These are phyloP conservation scores for Scleroderma citrinum DNA, from an alignment of 768 basidiomycete genomes.

Conservation along the genomic window DNA sequence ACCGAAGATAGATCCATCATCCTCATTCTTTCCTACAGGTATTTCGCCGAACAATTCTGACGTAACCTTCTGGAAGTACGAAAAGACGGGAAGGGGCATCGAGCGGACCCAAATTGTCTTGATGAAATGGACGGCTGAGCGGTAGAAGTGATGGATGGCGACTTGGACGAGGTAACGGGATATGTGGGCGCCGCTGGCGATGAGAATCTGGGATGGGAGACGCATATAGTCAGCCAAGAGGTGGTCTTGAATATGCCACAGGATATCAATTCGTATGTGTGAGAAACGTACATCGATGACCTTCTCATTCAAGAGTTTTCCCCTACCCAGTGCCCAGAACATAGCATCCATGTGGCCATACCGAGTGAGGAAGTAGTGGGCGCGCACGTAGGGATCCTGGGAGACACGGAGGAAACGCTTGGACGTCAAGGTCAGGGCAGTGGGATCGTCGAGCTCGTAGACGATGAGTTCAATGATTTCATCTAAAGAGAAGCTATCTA, in stretches of 20 bases:
- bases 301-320: slow-evolving; percentile 54
- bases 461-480: slow-evolving; percentile 72
- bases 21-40: slow-evolving; percentile 65
- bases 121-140: slow-evolving; percentile 65
- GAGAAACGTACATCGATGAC: slow-evolving; percentile 60
- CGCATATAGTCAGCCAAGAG: slow-evolving; percentile 23
- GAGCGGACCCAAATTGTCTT: slow-evolving; percentile 71
- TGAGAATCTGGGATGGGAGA: slow-evolving; percentile 47
- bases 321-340: slow-evolving; percentile 70
- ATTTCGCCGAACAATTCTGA: slow-evolving; percentile 58
- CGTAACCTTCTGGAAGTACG: slow-evolving; percentile 57
- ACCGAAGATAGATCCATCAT: slow-evolving; percentile 63
- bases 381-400: slow-evolving; percentile 68
- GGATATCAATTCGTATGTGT: slow-evolving; percentile 14
- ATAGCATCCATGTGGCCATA: slow-evolving; percentile 66
- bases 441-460: slow-evolving; percentile 64
- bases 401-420: slow-evolving; percentile 59
- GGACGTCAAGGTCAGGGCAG: slow-evolving; percentile 49
- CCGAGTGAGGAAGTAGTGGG: slow-evolving; percentile 71
- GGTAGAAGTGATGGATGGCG: slow-evolving; percentile 75
- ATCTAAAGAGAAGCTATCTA: slow-evolving; percentile 24
- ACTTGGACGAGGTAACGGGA: slow-evolving; percentile 77
- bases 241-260: slow-evolving; percentile 9
- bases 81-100: slow-evolving; percentile 54
- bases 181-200: slow-evolving; percentile 69